Percentiles rank a stretch among this genome's conserved stretches.
phyloP scores from a whole-genome alignment of 371 early-diverging fungal species.

The Mucor sp. region DNA sequence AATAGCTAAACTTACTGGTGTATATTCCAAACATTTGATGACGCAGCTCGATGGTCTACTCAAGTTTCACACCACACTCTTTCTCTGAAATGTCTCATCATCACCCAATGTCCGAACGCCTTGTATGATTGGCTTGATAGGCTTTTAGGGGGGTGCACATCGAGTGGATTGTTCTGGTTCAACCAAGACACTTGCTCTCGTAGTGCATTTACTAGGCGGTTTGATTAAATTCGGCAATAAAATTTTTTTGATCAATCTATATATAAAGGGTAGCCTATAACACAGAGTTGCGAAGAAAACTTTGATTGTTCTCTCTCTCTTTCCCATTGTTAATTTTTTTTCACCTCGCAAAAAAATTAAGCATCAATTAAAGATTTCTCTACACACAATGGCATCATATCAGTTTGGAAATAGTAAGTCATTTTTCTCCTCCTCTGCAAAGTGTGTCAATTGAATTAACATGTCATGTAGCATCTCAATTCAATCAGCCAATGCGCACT shows the following conservation, averaged over 20 bases:
- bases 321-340: not conserved
- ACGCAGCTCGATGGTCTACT: not conserved
- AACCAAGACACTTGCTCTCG: not conserved
- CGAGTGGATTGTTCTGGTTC: not conserved
- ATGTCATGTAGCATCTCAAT: not conserved
- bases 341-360: not conserved
- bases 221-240: constrained; percentile 4
- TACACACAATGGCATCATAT: constrained; percentile 15
- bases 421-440: not conserved
- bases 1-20: not conserved
- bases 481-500: not conserved
- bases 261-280: not conserved
- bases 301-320: no score
- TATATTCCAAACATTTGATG: not conserved
- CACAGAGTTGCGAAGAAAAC: not conserved
- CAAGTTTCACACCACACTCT: not conserved
- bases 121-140: not conserved
- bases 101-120: not conserved
- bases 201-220: not conserved
- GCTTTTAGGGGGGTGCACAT: not conserved
- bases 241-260: constrained; percentile 1
- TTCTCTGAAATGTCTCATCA: not conserved
- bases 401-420: constrained; percentile 25
- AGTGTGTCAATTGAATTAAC: not conserved
- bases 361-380: not conserved